Conservation (phyloP, 2,329 filamentous ascomycete genomes). For the Monosporascus cannonballus region DNA sequence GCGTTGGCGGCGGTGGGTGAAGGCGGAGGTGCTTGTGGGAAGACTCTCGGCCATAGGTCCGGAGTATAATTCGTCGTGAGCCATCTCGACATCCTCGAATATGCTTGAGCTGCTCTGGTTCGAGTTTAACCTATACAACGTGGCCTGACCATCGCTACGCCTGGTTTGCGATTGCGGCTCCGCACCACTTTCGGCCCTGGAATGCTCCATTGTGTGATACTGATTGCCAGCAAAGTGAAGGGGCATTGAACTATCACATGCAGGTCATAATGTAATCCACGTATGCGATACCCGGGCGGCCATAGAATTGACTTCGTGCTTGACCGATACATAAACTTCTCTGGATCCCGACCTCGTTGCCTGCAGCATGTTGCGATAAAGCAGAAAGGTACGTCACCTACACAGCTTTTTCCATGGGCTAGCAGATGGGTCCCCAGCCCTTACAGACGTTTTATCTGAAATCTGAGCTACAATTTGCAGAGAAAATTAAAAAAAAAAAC, state of each 20-base stretch:
- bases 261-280: background rate
- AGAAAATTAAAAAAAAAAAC: too few relatives aligned
- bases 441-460: too few relatives aligned
- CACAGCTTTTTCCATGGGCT: too few relatives aligned
- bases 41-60: slow-evolving; percentile 93
- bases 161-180: slow-evolving; percentile 1
- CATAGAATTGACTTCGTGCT: too few relatives aligned
- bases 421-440: too few relatives aligned
- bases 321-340: too few relatives aligned
- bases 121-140: slow-evolving; percentile 59
- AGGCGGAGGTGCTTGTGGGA: slow-evolving; percentile 89
- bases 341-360: too few relatives aligned
- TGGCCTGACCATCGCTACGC: slow-evolving; percentile 12
- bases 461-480: too few relatives aligned
- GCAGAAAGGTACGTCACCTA: too few relatives aligned
- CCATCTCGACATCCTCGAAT: slow-evolving; percentile 97
- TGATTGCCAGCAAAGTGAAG: background rate
- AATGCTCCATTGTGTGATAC: background rate
- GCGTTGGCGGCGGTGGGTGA: slow-evolving; percentile 74
- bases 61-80: slow-evolving; percentile 89
- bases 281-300: too few relatives aligned
- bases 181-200: slow-evolving; percentile 12
- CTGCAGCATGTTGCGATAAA: too few relatives aligned
- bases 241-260: background rate
- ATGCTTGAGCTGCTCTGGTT: slow-evolving; percentile 74